Evolutionary conservation across 2,329 filamentous ascomycete species (phyloP), one percentile per base, ranked within the genome.

Genomic region (Fusarium pininemorale): DNA sequence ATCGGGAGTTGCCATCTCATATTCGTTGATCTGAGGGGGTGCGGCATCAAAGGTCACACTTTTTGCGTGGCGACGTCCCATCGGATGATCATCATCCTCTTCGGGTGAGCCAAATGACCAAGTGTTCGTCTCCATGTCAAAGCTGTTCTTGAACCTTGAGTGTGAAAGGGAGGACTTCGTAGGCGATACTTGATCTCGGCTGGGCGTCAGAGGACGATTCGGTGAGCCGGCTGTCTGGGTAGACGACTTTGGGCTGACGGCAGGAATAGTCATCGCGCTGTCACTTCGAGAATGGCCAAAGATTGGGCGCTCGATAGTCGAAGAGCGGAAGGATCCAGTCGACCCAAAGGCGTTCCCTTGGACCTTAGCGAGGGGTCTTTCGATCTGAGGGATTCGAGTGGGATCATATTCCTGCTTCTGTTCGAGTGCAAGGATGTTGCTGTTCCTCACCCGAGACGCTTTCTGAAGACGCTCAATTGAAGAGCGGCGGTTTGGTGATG

Each of bases 1-100:
- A 80, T 98, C 96, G 16, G 96, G 96, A 5, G 96, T 99, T 39
- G 94, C 93, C 93, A 98, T 95, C 83, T 98, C 96, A 82, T 98
- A 99, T 84, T 99, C 96, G 80, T 98, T 98, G 79, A 99, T 89
- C 80, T 97, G 94, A 30, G 96, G 96, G 28, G 96, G 96, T 5
- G 94, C 95, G 42, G 92, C 93, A 83, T 98, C 95, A 81, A 99
- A 99, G 2, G 96, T 99, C 66, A 99, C 96, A 79, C 95, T 98
- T 87, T 99, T 99, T 54, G 94, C 92, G 83, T 98, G 94, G 61
- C 95, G 93, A 74, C 90, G 90, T 61, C 93, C 92, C 12, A 89
- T 89, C 41, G 90, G 89, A 22, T 92, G 84, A 58, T 91, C 84
- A 48, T 85, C 85, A 47, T 92, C 89, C 42, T 88, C 86, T 45